Percentiles rank a stretch among this genome's conserved stretches.
These are phyloP conservation scores for Cladosporium sphaerospermum DNA, from an alignment of 2,329 filamentous ascomycete genomes.

Conservation along the genomic window DNA sequence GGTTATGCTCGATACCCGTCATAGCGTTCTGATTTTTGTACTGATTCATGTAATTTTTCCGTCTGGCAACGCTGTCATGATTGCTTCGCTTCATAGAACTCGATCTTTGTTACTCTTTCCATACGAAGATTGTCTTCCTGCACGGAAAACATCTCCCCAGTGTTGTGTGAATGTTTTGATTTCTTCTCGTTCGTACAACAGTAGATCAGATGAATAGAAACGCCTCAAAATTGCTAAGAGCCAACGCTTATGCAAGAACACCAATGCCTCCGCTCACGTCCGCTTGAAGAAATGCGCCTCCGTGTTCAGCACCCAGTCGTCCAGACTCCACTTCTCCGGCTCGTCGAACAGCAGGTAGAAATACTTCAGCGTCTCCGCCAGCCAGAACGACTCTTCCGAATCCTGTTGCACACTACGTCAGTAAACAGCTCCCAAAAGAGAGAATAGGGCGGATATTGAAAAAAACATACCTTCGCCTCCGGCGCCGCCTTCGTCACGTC, in stretches of 20 bases:
- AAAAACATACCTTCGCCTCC: constrained; percentile 32
- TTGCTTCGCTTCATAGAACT: too few species aligned
- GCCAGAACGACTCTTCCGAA: constrained; percentile 20
- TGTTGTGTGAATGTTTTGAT: too few species aligned
- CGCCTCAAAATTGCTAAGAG: too few species aligned
- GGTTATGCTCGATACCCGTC: background rate
- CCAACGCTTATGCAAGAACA: too few species aligned
- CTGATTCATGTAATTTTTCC: too few species aligned
- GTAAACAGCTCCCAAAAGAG: background rate
- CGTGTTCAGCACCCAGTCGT: constrained; percentile 60
- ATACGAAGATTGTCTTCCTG: too few species aligned
- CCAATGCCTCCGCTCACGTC: background rate
- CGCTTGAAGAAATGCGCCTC: constrained; percentile 46
- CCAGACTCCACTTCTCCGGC: constrained; percentile 58
- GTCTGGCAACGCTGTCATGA: too few species aligned
- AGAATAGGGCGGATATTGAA: background rate
- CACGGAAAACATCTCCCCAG: too few species aligned
- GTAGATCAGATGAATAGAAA: too few species aligned
- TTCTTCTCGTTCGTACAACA: too few species aligned
- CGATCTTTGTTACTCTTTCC: too few species aligned
- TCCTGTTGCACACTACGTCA: constrained; percentile 1
- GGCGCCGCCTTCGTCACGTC: constrained; percentile 50
- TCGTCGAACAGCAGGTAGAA: constrained; percentile 77
- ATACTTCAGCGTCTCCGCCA: constrained; percentile 87
- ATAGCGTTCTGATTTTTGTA: background rate